A percentile compares a stretch with the other conserved stretches of the same genome.
Conservation (phyloP, 2,329 filamentous ascomycete species). For the Exophiala oligosperma region DNA sequence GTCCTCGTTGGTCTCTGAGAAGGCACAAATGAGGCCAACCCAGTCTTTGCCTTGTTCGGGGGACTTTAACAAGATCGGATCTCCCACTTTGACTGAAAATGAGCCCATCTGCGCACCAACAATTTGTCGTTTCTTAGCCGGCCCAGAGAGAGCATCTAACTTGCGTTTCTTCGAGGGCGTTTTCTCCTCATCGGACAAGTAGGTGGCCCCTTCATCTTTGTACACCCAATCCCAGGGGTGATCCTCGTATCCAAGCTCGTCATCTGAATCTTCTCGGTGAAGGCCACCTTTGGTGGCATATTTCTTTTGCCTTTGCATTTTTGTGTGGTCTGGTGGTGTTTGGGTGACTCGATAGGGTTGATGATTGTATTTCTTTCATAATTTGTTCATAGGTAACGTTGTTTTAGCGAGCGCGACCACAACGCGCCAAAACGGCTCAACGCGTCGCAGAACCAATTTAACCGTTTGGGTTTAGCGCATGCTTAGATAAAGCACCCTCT, state of each 20-base stretch:
- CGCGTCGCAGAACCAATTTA: background rate
- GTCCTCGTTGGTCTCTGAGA: slow-evolving; percentile 71
- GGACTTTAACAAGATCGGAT: slow-evolving; percentile 83
- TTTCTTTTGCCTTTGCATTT: slow-evolving; percentile 34
- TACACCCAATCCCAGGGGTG: slow-evolving; percentile 81
- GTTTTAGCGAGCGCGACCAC: no score
- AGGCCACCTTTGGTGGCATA: slow-evolving; percentile 63
- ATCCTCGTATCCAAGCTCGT: slow-evolving; percentile 76
- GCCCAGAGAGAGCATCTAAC: slow-evolving; percentile 22
- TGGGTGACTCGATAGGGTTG: no score
- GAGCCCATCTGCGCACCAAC: slow-evolving; percentile 78
- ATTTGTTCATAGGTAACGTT: no score
- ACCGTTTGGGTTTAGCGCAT: background rate
- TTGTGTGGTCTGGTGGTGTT: no score
- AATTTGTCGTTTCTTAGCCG: slow-evolving; percentile 49
- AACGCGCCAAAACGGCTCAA: background rate
- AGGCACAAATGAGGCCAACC: slow-evolving; percentile 86
- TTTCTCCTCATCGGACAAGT: slow-evolving; percentile 9
- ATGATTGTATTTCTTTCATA: no score
- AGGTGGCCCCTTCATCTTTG: slow-evolving; percentile 36
- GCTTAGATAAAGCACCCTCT: background rate
- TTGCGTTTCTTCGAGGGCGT: slow-evolving; percentile 30
- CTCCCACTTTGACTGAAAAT: slow-evolving; percentile 79
- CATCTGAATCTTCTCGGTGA: slow-evolving; percentile 77
- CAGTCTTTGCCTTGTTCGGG: slow-evolving; percentile 85